Evolutionary conservation across 2,329 filamentous ascomycete species (phyloP).

Genomic region (Diaporthe sp.): DNA sequence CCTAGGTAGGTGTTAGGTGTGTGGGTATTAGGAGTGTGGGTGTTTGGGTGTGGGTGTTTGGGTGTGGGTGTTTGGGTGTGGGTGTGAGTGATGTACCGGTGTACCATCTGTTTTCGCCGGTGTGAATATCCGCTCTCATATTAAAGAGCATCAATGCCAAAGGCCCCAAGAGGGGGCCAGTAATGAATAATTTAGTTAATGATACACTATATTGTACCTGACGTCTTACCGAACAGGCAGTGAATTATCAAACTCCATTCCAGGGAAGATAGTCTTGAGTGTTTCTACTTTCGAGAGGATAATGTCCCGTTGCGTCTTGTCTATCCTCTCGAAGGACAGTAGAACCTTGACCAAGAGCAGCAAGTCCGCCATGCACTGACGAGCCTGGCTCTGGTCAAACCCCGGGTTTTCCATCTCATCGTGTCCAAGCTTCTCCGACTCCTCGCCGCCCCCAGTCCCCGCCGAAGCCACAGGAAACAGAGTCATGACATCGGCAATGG

Average conservation of each 20-base stretch:
- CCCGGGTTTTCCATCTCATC: accelerated
- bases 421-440: background rate
- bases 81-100: no score
- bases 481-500: conserved; percentile 70
- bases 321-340: conserved; percentile 62
- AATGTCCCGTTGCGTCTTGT: conserved; percentile 57
- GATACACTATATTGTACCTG: background rate
- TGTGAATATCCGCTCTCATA: no score
- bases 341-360: conserved; percentile 65
- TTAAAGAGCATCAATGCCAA: background rate
- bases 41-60: no score
- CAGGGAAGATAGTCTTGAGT: conserved; percentile 7
- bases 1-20: no score
- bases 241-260: background rate
- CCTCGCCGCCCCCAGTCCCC: conserved; percentile 56
- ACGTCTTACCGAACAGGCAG: background rate
- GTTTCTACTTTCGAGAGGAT: conserved; percentile 15
- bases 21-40: no score
- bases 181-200: conserved; percentile 17
- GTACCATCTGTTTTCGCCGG: no score
- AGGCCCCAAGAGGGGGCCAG: background rate
- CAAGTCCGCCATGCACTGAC: conserved; percentile 65
- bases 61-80: no score
- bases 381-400: background rate
- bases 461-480: conserved; percentile 59